phyloP scores from a whole-genome alignment of 805 yeast species.

The Zygoascus flipseniorum region DNA sequence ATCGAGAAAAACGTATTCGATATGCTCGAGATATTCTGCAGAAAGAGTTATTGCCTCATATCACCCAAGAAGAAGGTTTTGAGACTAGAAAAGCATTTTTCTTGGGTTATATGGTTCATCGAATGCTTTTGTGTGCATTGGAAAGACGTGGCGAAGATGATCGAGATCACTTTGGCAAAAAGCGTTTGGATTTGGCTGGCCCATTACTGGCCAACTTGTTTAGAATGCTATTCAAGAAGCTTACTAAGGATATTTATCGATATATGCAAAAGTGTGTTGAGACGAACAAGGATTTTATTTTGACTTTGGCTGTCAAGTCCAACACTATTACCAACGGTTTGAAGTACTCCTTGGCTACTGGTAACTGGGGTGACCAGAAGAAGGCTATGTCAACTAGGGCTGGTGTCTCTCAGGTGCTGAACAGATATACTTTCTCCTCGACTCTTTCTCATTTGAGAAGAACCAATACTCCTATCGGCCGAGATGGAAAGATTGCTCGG shows the following conservation, averaged over 20 bases:
- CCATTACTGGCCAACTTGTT: conserved; percentile 93
- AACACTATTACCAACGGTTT: conserved; percentile 96
- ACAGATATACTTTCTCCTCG: conserved; percentile 97
- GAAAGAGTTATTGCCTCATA: conserved; percentile 93
- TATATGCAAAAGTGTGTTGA: conserved; percentile 99
- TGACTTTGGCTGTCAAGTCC: conserved; percentile 93
- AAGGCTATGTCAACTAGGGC: conserved; percentile 98
- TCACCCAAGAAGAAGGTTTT: conserved; percentile 94
- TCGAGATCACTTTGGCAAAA: conserved; percentile 98
- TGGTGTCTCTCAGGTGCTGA: conserved; percentile 97
- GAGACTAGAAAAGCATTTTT: conserved; percentile 95
- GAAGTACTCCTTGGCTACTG: conserved; percentile 96
- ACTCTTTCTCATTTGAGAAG: conserved; percentile 97
- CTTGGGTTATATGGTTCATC: conserved; percentile 95
- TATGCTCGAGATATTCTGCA: conserved; percentile 95
- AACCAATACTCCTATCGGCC: conserved; percentile 98
- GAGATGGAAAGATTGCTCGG: conserved; percentile 97
- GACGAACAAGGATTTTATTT: conserved; percentile 92
- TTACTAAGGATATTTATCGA: conserved; percentile 93
- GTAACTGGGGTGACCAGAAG: conserved; percentile 99
- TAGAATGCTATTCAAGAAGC: conserved; percentile 86
- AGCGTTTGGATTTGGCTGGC: conserved; percentile 97
- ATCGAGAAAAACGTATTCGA: conserved; percentile 95
- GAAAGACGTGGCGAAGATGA: conserved; percentile 98
- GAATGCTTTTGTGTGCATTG: conserved; percentile 87